Evolutionary conservation across 345 rosid genomes (phyloP).

Genomic region (Zanthoxylum bungeanum): DNA sequence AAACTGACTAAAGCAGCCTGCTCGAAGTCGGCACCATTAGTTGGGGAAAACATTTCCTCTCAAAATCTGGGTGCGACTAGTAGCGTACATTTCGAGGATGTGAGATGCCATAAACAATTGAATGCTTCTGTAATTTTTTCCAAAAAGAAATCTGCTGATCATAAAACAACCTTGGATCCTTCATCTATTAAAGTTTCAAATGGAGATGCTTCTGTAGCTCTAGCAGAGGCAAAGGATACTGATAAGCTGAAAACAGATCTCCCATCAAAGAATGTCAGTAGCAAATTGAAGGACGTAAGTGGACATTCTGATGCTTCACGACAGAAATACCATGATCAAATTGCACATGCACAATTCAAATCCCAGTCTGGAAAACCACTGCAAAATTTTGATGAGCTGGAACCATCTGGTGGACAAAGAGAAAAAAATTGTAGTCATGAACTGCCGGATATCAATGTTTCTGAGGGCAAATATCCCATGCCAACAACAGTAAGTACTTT

Average conservation of each 20-base stretch:
- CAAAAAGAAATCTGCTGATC: constrained; percentile 55
- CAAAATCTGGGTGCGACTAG: constrained; percentile 32
- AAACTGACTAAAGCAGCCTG: constrained; percentile 46
- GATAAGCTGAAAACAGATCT: constrained; percentile 49
- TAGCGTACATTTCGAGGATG: constrained; percentile 31
- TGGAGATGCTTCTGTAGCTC: constrained; percentile 37
- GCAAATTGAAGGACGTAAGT: constrained; percentile 52
- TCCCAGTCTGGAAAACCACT: constrained; percentile 42
- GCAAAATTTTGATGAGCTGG: constrained; percentile 32
- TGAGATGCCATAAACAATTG: constrained; percentile 42
- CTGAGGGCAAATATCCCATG: constrained; percentile 43
- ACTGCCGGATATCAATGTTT: constrained; percentile 51
- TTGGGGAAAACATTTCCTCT: constrained; percentile 30
- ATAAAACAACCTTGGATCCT: constrained; percentile 38
- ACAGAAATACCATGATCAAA: constrained; percentile 52
- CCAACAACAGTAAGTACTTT: constrained; percentile 49
- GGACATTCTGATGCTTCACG: constrained; percentile 40
- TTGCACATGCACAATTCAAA: constrained; percentile 39
- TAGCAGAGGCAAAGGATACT: constrained; percentile 38
- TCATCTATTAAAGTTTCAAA: constrained; percentile 39
- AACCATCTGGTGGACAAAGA: constrained; percentile 39
- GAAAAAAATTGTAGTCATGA: constrained; percentile 54
- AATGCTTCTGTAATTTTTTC: constrained; percentile 38
- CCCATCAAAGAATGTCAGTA: constrained; percentile 38
- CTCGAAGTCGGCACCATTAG: constrained; percentile 34